phyloP scores from a whole-genome alignment of 352 stramenopile genomes.

The Phytophthora macrochlamydospora region DNA sequence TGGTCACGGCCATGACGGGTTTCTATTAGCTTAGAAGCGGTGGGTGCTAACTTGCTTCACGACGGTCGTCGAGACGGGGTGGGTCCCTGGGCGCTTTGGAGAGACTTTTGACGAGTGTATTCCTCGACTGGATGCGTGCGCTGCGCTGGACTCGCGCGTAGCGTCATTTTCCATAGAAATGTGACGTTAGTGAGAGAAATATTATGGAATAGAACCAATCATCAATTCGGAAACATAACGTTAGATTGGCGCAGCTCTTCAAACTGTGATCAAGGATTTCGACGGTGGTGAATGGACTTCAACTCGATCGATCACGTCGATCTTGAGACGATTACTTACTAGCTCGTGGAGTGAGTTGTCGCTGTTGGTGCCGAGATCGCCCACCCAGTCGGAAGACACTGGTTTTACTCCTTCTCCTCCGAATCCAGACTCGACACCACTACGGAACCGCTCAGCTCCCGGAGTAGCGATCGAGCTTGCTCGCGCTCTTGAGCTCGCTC shows the following conservation, averaged over 20 bases:
- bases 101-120: slow-evolving; percentile 12
- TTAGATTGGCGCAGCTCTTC: no score
- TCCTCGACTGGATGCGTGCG: slow-evolving; percentile 28
- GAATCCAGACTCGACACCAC: slow-evolving; percentile 21
- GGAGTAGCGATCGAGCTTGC: slow-evolving; percentile 35
- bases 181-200: neutral
- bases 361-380: neutral
- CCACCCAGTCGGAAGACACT: slow-evolving; percentile 4
- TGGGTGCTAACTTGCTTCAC: neutral
- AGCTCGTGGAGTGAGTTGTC: slow-evolving; percentile 10
- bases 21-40: neutral
- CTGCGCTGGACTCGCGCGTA: slow-evolving; percentile 5
- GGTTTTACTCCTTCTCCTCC: slow-evolving; percentile 27
- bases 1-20: neutral
- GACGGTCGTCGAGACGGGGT: neutral
- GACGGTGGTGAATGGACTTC: neutral
- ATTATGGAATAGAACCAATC: neutral
- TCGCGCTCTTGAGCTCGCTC: slow-evolving; percentile 41
- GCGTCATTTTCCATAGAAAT: neutral
- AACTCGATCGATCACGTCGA: slow-evolving; percentile 27
- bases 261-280: neutral
- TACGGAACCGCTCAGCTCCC: slow-evolving; percentile 26
- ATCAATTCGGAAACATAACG: neutral
- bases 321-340: slow-evolving; percentile 23
- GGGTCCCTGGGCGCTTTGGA: neutral